A percentile compares a stretch with the other conserved stretches of the same genome.
Conservation (phyloP, 2,329 filamentous ascomycete species). For the Claviceps pusilla region DNA sequence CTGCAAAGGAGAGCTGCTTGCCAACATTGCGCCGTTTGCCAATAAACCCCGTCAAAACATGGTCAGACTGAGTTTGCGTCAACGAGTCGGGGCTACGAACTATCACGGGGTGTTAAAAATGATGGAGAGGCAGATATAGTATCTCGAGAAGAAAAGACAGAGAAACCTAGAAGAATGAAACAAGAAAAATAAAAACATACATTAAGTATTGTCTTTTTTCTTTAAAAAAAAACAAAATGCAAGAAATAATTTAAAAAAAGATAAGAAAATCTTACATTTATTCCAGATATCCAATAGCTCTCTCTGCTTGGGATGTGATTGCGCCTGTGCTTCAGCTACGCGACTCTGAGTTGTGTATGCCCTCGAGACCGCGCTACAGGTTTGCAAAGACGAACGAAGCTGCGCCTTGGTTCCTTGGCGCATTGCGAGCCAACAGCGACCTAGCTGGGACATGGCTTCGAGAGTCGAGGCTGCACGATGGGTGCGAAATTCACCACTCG, state of each 20-base stretch:
- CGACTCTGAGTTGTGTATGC: slow-evolving; percentile 2
- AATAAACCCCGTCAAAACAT: slow-evolving; percentile 45
- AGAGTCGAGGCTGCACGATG: slow-evolving; percentile 1
- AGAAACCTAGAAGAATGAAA: too few relatives aligned
- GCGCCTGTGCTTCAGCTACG: neutral
- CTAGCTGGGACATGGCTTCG: slow-evolving; percentile 13
- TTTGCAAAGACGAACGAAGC: neutral
- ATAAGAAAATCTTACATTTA: slow-evolving; percentile 13
- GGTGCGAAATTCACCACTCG: neutral
- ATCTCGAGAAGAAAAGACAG: too few relatives aligned
- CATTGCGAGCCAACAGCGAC: slow-evolving; percentile 11
- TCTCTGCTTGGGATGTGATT: slow-evolving; percentile 8
- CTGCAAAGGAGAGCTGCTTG: slow-evolving; percentile 56
- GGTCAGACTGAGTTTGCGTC: slow-evolving; percentile 7
- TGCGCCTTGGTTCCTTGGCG: slow-evolving; percentile 5
- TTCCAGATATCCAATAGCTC: slow-evolving; percentile 16
- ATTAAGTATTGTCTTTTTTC: too few relatives aligned
- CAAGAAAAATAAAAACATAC: too few relatives aligned
- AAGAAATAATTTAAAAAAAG: neutral
- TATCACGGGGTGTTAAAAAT: slow-evolving; percentile 4
- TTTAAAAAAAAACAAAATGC: neutral
- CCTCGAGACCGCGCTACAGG: slow-evolving; percentile 7
- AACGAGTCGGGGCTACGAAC: slow-evolving; percentile 14
- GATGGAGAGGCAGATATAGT: neutral
- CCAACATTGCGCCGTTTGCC: slow-evolving; percentile 52